Percentiles rank a stretch among this genome's conserved stretches.
These are phyloP conservation scores for Malus orientalis DNA, from an alignment of 306 rosid genomes.

Conservation along the genomic window DNA sequence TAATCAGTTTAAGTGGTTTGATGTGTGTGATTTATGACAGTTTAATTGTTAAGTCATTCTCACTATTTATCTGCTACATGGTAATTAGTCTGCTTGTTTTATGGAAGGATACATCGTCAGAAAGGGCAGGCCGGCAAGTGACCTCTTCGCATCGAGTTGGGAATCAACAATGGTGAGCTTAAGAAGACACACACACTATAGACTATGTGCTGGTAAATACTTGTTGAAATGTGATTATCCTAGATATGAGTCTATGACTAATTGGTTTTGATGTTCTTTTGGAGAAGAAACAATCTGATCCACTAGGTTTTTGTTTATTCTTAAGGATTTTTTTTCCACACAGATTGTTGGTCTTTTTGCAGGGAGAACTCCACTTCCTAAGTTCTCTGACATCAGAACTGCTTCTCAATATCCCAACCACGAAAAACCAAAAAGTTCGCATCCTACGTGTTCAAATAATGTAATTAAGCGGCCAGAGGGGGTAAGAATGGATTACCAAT, in stretches of 20 bases:
- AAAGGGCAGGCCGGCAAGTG: conserved; percentile 5
- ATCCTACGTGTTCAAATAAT: conserved; percentile 36
- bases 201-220: conserved; percentile 64
- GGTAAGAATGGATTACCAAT: conserved; percentile 29
- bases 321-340: conserved; percentile 4
- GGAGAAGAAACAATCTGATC: not conserved
- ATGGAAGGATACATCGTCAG: conserved; percentile 10
- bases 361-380: conserved; percentile 61
- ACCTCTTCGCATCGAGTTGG: conserved; percentile 9
- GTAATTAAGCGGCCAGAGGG: conserved; percentile 27
- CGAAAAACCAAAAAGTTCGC: conserved; percentile 33
- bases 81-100: conserved; percentile 13
- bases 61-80: conserved; percentile 1
- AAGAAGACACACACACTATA: conserved; percentile 84
- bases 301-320: not conserved
- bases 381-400: conserved; percentile 36
- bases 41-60: not conserved
- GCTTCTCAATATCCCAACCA: conserved; percentile 25
- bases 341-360: conserved; percentile 21
- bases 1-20: not conserved
- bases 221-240: not conserved
- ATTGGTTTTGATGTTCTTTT: not conserved
- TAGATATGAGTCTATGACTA: not conserved
- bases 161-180: conserved; percentile 68
- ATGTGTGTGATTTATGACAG: not conserved